Conservation (phyloP, 2,329 filamentous ascomycete species). For the Thermothelomyces thermophilus region DNA sequence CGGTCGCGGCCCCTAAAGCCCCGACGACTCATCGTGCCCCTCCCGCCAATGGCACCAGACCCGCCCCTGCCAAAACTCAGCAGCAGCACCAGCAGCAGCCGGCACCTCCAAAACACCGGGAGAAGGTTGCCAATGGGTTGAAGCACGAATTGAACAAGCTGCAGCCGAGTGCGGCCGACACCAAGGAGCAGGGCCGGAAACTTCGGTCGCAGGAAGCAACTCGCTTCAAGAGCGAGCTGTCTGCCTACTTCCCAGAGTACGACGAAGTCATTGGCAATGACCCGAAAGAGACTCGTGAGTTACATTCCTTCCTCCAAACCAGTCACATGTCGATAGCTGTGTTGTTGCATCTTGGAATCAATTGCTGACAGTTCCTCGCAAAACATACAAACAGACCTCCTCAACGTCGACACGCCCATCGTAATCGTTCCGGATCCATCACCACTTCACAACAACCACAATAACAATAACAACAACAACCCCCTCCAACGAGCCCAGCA, state of each 20-base stretch:
- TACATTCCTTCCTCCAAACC: not conserved
- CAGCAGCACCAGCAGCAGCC: conserved; percentile 13
- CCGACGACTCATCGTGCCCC: conserved; percentile 3
- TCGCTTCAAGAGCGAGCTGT: conserved; percentile 84
- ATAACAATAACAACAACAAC: conserved; percentile 1
- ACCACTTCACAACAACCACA: conserved; percentile 20
- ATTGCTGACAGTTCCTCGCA: conserved; percentile 10
- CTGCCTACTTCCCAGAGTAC: conserved; percentile 87
- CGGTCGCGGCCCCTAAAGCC: conserved; percentile 20
- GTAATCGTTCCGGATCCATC: conserved; percentile 52
- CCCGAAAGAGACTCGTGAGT: conserved; percentile 68
- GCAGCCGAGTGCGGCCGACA: conserved; percentile 42
- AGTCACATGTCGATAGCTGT: not conserved
- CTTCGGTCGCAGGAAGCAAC: conserved; percentile 80
- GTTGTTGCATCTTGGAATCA: conserved; percentile 12
- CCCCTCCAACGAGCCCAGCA: conserved; percentile 9
- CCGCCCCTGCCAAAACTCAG: conserved; percentile 1
- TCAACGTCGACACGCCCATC: conserved; percentile 67
- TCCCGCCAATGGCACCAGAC: conserved; percentile 1
- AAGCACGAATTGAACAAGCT: conserved; percentile 54
- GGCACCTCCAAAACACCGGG: conserved; percentile 47
- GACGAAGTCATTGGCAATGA: conserved; percentile 89
- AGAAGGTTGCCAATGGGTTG: conserved; percentile 55
- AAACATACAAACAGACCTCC: conserved; percentile 59
- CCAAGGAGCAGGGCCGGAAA: conserved; percentile 59